Evolutionary conservation across 2,329 filamentous ascomycete genomes (phyloP), one percentile per base, ranked within the genome.

Genomic region (Trichoderma semiorbis): DNA sequence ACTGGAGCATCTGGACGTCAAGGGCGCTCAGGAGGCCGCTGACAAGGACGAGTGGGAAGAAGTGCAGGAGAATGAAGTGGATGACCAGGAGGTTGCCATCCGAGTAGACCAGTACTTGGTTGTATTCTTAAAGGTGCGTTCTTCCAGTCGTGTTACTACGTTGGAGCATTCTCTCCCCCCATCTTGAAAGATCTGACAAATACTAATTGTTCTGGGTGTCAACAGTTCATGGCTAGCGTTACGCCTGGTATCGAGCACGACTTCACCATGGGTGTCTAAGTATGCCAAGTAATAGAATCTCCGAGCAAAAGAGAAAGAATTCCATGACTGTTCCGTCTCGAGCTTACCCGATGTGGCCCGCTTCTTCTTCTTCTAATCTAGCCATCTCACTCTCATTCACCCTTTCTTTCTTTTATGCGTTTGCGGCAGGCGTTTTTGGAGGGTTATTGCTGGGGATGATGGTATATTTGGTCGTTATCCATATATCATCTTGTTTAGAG

Each of bases 211-310:
- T 11, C 21, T 64, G 7, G 62, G 14, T 12, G 5, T 30, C 24
- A 69, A 34, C 69, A 88, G 87, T 93, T 93, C 81, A 93, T 93
- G 85, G 91, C 92, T 39, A 96, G 92, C 77, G 96, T 99, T 58
- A 98, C 95, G 18, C 96, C 96, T 7, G 95, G 95, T 62, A 98
- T 99, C 81, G 95, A 98, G 83, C 94, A 98, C 81, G 95, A 98
- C 80, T 98, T 97, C 81, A 98, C 95, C 1, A 98, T 98, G 94
- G 93, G 94, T 7, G 91, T 97, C 50, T 97, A 85, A 86, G 21
- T 6, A 53, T 28, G n/a, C 47, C 47, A 24, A 24, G 3, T 2
- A 24, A 53, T 53, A 53, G 47, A 53, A 53, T 24, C 47, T 14
- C 47, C 21, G 26, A 30, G 14, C 30, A 55, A 3, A 30, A 34